phyloP scores from a whole-genome alignment of 768 basidiomycete species.

The Lepiota brunneoincarnata region DNA sequence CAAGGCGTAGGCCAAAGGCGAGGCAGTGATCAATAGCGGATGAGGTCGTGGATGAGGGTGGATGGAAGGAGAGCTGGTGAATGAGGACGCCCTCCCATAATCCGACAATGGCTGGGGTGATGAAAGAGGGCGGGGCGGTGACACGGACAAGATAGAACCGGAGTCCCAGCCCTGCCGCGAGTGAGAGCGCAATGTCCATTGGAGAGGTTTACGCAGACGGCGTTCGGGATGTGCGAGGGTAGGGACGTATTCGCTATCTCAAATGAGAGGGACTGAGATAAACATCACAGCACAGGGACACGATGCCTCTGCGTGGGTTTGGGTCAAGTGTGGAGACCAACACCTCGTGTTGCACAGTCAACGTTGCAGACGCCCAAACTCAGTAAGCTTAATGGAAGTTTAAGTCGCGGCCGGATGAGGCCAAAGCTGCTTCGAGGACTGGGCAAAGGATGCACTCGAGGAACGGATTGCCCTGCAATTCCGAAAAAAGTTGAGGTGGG shows the following conservation, averaged over 20 bases:
- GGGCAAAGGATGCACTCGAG: neutral
- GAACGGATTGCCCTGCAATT: too few species aligned
- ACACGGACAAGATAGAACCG: conserved; percentile 31
- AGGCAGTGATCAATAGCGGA: conserved; percentile 36
- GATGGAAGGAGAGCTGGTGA: conserved; percentile 40
- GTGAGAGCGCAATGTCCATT: conserved; percentile 43
- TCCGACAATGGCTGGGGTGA: conserved; percentile 37
- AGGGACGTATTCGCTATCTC: conserved; percentile 7
- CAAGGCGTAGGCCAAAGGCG: conserved; percentile 40
- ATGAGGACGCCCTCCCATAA: conserved; percentile 41
- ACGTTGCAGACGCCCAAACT: neutral
- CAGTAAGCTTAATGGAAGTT: too few species aligned
- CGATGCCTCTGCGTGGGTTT: conserved; percentile 11
- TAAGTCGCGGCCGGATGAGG: too few species aligned
- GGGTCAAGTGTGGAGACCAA: neutral
- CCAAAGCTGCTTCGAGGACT: neutral
- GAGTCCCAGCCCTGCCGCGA: conserved; percentile 39
- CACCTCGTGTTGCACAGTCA: conserved; percentile 9
- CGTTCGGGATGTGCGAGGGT: neutral
- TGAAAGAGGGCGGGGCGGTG: conserved; percentile 22
- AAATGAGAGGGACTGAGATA: conserved; percentile 2
- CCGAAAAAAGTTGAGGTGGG: too few species aligned
- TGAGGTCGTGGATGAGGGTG: conserved; percentile 29
- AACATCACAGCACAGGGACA: conserved; percentile 3
- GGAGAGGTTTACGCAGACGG: neutral